phyloP scores from a whole-genome alignment of 305 asterid genomes.

The Solanum aculeatissimum region DNA sequence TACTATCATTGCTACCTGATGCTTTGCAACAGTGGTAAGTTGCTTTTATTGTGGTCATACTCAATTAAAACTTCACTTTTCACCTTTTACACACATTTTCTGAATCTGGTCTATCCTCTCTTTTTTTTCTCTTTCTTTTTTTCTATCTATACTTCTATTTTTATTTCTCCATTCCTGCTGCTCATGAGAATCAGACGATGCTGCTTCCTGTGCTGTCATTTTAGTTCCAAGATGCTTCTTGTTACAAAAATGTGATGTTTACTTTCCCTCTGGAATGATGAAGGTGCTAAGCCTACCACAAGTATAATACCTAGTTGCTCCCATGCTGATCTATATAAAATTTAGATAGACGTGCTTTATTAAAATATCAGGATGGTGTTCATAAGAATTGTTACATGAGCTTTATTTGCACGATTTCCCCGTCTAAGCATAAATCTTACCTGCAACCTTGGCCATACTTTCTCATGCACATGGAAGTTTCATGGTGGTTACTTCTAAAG shows the following conservation, averaged over 20 bases:
- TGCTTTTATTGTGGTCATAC: background rate
- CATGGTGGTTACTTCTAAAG: background rate
- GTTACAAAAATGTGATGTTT: background rate
- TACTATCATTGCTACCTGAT: conserved; percentile 92
- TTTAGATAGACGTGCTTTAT: background rate
- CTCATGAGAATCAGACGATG: background rate
- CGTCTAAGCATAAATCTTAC: background rate
- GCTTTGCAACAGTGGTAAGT: conserved; percentile 77
- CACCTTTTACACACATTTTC: background rate
- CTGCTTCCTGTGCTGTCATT: background rate
- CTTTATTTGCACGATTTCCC: background rate
- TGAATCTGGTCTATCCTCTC: background rate
- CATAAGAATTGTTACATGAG: background rate
- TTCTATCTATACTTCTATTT: background rate
- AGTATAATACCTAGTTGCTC: background rate
- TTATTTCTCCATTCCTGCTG: background rate
- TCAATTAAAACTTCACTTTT: background rate
- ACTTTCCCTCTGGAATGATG: background rate
- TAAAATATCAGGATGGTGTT: background rate
- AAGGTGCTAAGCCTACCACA: background rate
- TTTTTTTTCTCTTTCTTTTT: background rate
- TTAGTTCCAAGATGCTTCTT: background rate
- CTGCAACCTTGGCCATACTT: background rate
- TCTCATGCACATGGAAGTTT: background rate
- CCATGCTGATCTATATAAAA: background rate